Percentiles rank a stretch among this genome's conserved stretches.
These are phyloP conservation scores for Trichoderma afroharzianum DNA, from an alignment of 2,329 filamentous ascomycete genomes.

Conservation along the genomic window DNA sequence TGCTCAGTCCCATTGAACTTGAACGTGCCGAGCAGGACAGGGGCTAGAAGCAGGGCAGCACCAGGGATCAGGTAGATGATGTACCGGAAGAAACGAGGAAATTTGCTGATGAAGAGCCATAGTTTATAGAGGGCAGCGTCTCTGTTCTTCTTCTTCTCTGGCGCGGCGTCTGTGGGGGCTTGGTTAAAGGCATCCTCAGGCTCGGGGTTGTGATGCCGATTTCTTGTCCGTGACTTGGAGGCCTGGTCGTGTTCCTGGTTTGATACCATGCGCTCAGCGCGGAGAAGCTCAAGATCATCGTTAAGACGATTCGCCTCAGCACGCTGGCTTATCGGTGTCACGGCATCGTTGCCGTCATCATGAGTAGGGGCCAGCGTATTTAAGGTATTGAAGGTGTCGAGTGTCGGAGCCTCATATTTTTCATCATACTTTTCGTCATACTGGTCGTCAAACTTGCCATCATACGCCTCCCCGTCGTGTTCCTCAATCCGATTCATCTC, in stretches of 20 bases:
- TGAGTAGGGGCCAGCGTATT: constrained; percentile 27
- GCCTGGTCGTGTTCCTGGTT: constrained; percentile 37
- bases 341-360: constrained; percentile 20
- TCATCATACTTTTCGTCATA: constrained; percentile 13
- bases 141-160: constrained; percentile 30
- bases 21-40: constrained; percentile 43
- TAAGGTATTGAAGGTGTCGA: constrained; percentile 31
- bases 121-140: constrained; percentile 38
- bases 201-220: constrained; percentile 33
- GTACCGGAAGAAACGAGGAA: constrained; percentile 49
- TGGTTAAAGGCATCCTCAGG: constrained; percentile 48
- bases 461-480: background rate
- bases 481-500: constrained; percentile 2
- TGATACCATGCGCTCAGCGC: constrained; percentile 45
- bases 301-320: constrained; percentile 39
- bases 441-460: background rate
- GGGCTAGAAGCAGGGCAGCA: constrained; percentile 43
- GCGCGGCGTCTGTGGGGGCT: constrained; percentile 25
- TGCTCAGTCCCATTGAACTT: constrained; percentile 36
- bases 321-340: constrained; percentile 29
- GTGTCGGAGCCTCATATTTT: constrained; percentile 22
- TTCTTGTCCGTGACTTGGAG: constrained; percentile 25
- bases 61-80: constrained; percentile 47
- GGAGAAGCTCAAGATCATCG: constrained; percentile 48
- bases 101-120: constrained; percentile 45